A percentile compares a stretch with the other conserved stretches of the same genome.
Evolutionary conservation across 352 stramenopile genomes (phyloP).

Genomic region (Phytophthora podocarpi): DNA sequence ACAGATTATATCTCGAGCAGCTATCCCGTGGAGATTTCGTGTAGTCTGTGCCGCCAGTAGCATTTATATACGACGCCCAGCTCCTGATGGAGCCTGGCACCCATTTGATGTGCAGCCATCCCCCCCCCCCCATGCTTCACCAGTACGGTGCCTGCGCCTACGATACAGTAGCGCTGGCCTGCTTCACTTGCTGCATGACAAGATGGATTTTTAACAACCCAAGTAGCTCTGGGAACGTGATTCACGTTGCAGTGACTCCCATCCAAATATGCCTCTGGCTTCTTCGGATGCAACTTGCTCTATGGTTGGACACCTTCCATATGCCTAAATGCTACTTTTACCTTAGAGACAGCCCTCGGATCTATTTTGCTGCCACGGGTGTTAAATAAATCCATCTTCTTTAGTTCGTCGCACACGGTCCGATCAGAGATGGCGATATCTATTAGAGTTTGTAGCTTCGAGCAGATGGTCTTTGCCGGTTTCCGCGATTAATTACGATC

Average conservation of each 20-base stretch:
- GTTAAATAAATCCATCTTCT: no score
- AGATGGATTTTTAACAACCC: background rate
- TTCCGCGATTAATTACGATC: no score
- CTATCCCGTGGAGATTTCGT: background rate
- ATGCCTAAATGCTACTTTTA: no score
- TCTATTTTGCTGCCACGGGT: no score
- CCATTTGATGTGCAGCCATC: background rate
- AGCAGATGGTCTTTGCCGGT: no score
- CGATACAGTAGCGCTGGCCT: background rate
- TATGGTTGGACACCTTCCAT: no score
- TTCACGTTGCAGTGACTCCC: constrained; percentile 5
- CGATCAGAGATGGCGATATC: no score
- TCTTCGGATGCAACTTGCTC: no score
- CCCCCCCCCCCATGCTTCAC: background rate
- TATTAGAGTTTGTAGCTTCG: no score
- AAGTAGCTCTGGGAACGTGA: constrained; percentile 4
- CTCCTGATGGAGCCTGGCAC: background rate
- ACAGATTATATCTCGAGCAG: background rate
- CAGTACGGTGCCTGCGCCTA: background rate
- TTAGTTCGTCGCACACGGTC: no score
- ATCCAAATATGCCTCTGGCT: no score
- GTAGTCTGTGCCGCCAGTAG: background rate
- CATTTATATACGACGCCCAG: background rate
- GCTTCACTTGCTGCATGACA: background rate
- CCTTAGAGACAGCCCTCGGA: no score